phyloP scores from a whole-genome alignment of 768 basidiomycete genomes.

The Mycena galericulata region DNA sequence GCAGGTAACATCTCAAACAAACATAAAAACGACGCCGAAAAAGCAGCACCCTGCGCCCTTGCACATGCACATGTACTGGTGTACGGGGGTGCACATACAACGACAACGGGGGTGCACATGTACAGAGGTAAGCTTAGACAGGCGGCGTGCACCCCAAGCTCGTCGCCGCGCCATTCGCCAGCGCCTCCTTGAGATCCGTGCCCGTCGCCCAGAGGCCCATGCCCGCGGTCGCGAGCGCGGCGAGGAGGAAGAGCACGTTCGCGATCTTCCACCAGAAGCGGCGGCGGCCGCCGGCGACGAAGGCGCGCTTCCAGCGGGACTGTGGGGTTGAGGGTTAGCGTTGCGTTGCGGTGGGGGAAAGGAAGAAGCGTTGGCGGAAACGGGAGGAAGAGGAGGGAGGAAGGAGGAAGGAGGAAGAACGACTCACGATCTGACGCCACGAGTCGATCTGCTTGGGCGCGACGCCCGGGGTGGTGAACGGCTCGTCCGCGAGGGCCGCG shows the following conservation, averaged over 20 bases:
- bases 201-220: constrained; percentile 18
- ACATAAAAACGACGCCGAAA: too few relatives aligned
- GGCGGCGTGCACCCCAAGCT: constrained; percentile 7
- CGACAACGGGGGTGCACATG: too few relatives aligned
- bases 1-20: too few relatives aligned
- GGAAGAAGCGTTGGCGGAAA: too few relatives aligned
- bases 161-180: neutral
- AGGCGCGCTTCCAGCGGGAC: constrained; percentile 13
- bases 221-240: constrained; percentile 15
- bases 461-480: constrained; percentile 8
- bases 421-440: neutral
- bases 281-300: constrained; percentile 1
- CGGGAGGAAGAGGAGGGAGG: neutral
- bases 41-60: too few relatives aligned
- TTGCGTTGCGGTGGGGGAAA: too few relatives aligned
- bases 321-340: too few relatives aligned
- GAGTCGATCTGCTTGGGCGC: constrained; percentile 6
- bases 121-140: too few relatives aligned
- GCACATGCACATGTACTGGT: too few relatives aligned
- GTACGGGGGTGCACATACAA: too few relatives aligned
- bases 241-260: neutral
- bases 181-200: constrained; percentile 3
- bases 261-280: constrained; percentile 12
- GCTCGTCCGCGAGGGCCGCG: constrained; percentile 12
- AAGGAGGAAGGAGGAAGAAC: neutral